A percentile compares a stretch with the other conserved stretches of the same genome.
phyloP scores from a whole-genome alignment of 441 rosid genomes.

The Populus hybrid region DNA sequence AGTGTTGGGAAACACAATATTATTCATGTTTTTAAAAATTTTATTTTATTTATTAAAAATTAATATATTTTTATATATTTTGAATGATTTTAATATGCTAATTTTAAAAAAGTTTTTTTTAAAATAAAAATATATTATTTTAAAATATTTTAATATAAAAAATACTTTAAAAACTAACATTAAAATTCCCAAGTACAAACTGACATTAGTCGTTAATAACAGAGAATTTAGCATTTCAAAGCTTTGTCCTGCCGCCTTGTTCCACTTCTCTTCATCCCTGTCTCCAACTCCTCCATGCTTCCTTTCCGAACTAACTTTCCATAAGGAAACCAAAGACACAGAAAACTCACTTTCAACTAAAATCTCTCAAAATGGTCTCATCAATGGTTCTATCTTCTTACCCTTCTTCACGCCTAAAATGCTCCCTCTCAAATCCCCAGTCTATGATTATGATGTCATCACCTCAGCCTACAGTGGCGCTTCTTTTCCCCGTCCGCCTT shows the following conservation, averaged over 20 bases:
- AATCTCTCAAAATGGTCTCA: slow-evolving; percentile 1
- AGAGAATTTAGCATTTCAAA: background rate
- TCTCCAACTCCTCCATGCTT: background rate
- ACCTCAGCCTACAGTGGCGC: background rate
- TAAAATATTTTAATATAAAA: no score
- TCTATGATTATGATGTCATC: slow-evolving; percentile 9
- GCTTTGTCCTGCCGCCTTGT: background rate
- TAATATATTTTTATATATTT: no score
- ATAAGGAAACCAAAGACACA: background rate
- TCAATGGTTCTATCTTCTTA: slow-evolving; percentile 27
- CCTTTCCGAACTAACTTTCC: background rate
- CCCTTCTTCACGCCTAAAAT: slow-evolving; percentile 25
- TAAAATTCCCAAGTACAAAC: background rate
- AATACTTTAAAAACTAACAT: no score
- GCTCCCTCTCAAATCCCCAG: slow-evolving; percentile 25
- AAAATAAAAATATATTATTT: no score
- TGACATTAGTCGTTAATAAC: background rate
- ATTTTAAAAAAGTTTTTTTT: no score
- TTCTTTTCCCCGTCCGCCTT: slow-evolving; percentile 21
- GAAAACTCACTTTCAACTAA: background rate
- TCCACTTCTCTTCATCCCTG: background rate
- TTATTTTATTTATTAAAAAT: no score
- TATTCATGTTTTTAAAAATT: no score
- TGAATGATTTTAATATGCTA: no score
- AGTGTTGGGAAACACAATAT: no score